Conservation (phyloP, 495 filamentous ascomycete genomes). For the Neurospora hispaniola region DNA sequence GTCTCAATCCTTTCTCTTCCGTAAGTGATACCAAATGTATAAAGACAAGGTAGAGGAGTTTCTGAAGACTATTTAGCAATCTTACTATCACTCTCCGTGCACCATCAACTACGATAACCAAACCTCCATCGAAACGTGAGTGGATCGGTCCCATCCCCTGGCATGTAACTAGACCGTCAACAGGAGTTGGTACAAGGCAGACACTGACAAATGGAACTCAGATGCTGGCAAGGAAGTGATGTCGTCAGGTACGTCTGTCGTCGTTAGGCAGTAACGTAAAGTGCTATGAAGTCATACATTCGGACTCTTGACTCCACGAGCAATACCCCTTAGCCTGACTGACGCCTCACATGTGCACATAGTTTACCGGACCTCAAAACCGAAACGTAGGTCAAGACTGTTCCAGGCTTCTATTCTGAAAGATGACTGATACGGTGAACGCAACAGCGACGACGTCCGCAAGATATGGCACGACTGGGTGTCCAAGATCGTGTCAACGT, state of each 20-base stretch:
- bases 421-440: neutral
- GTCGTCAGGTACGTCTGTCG: slow-evolving; percentile 29
- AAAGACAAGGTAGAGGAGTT: neutral
- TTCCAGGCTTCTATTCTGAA: neutral
- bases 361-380: slow-evolving; percentile 63
- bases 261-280: neutral
- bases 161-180: slow-evolving; percentile 17
- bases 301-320: neutral
- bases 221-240: slow-evolving; percentile 59
- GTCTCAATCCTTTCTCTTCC: slow-evolving; percentile 56
- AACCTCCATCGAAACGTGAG: slow-evolving; percentile 26
- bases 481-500: slow-evolving; percentile 49
- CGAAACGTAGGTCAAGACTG: slow-evolving; percentile 24
- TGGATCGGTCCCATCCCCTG: slow-evolving; percentile 14
- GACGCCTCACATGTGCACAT: neutral
- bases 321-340: neutral
- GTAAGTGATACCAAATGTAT: slow-evolving; percentile 8
- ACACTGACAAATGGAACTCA: slow-evolving; percentile 6
- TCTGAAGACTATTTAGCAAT: slow-evolving; percentile 6
- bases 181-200: slow-evolving; percentile 10
- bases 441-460: slow-evolving; percentile 33
- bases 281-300: neutral
- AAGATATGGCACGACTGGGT: slow-evolving; percentile 58
- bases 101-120: slow-evolving; percentile 54
- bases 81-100: slow-evolving; percentile 61